Conservation (phyloP, 495 filamentous ascomycete species). For the Penicillium mononematosum region DNA sequence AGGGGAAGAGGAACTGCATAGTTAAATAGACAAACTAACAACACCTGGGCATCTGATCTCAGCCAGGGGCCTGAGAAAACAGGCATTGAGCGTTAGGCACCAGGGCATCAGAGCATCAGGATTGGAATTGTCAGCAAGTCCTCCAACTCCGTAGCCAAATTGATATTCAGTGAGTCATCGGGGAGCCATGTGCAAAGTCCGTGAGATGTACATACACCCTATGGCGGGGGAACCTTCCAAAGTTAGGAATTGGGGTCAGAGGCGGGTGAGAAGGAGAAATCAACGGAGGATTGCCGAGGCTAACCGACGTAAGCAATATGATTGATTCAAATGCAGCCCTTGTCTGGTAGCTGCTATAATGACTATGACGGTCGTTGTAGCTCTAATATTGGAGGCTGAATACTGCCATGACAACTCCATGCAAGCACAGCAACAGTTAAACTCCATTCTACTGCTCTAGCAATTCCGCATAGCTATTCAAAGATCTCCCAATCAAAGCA, state of each 20-base stretch:
- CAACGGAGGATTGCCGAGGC: background rate
- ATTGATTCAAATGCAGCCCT: background rate
- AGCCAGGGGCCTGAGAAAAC: background rate
- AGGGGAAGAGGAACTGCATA: background rate
- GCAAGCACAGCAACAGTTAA: background rate
- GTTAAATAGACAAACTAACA: background rate
- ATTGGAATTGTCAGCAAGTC: no score
- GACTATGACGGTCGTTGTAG: background rate
- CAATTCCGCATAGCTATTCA: slow-evolving; percentile 65
- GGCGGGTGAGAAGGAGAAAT: background rate
- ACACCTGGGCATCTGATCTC: background rate
- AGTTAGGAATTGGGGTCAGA: background rate
- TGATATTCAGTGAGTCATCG: slow-evolving; percentile 1
- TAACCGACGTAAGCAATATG: background rate
- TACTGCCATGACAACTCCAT: background rate
- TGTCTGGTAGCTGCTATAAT: background rate
- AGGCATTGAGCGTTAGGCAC: background rate
- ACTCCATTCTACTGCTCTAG: slow-evolving; percentile 39
- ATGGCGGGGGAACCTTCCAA: background rate
- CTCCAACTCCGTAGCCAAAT: background rate
- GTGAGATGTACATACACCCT: background rate
- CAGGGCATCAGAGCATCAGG: background rate
- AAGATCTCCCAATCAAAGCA: slow-evolving; percentile 57
- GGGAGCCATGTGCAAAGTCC: background rate
- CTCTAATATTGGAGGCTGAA: no score